These are phyloP conservation scores for Rutstroemia sp. DNA, from an alignment of 2,329 filamentous ascomycete genomes.

Conservation along the genomic window DNA sequence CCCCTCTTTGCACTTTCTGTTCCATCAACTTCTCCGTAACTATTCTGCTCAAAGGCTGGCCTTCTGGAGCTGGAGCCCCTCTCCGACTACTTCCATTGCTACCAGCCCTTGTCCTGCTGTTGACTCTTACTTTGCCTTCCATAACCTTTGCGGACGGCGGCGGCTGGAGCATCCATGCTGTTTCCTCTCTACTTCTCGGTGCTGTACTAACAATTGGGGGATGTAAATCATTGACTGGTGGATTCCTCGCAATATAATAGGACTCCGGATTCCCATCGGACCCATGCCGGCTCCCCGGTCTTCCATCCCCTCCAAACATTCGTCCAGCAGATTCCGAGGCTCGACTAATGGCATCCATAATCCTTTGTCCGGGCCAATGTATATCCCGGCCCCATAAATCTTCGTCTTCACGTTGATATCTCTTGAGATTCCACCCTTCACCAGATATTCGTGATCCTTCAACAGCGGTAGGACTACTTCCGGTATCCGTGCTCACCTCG, in stretches of 20 bases:
- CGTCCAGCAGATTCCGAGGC: slow-evolving; percentile 46
- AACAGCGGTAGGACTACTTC: slow-evolving; percentile 38
- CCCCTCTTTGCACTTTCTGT: slow-evolving; percentile 25
- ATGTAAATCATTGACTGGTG: slow-evolving; percentile 78
- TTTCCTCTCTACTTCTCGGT: slow-evolving; percentile 60
- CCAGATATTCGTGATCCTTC: slow-evolving; percentile 37
- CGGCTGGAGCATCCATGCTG: slow-evolving; percentile 88
- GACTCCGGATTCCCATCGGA: slow-evolving; percentile 21
- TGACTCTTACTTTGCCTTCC: slow-evolving; percentile 73
- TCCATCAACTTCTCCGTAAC: slow-evolving; percentile 26
- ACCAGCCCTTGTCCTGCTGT: slow-evolving; percentile 42
- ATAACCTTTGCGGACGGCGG: slow-evolving; percentile 86
- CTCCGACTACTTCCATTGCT: slow-evolving; percentile 38
- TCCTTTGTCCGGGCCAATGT: slow-evolving; percentile 41
- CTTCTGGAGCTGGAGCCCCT: neutral
- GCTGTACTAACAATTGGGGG: slow-evolving; percentile 76
- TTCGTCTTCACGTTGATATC: slow-evolving; percentile 84
- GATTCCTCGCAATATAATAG: slow-evolving; percentile 39
- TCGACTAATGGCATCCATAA: slow-evolving; percentile 38
- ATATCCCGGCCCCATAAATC: slow-evolving; percentile 69
- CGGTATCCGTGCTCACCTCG: slow-evolving; percentile 29
- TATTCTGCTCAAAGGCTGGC: slow-evolving; percentile 3
- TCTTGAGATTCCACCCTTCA: slow-evolving; percentile 67
- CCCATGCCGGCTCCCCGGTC: slow-evolving; percentile 18
- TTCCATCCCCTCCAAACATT: slow-evolving; percentile 43